These are phyloP conservation scores for Agapanthus africanus DNA, from an alignment of 106 monocot genomes.

Conservation along the genomic window DNA sequence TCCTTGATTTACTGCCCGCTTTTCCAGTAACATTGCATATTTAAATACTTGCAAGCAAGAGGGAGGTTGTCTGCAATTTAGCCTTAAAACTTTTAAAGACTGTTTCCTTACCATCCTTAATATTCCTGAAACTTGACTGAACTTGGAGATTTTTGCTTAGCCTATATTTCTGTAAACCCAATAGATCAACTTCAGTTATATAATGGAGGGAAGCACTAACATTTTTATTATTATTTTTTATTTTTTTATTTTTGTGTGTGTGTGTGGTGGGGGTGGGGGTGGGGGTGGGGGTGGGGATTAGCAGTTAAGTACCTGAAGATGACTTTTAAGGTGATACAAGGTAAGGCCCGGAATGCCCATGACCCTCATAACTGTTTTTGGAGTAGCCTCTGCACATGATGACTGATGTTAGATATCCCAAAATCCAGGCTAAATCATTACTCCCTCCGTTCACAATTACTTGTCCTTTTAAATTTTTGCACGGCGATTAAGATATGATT, in stretches of 20 bases:
- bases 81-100: not conserved
- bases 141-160: constrained; percentile 52
- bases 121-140: constrained; percentile 17
- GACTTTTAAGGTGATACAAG: constrained; percentile 67
- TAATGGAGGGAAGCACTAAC: not conserved
- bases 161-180: constrained; percentile 51
- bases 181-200: not conserved
- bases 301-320: constrained; percentile 42
- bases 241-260: no score
- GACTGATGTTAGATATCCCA: not conserved
- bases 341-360: constrained; percentile 71
- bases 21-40: no score
- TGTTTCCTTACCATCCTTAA: constrained; percentile 34
- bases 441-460: no score
- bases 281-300: no score
- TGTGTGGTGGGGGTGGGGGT: no score
- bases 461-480: no score
- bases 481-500: no score
- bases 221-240: no score
- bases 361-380: constrained; percentile 69
- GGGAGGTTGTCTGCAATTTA: not conserved
- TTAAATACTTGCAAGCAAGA: no score
- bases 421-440: not conserved
- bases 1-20: not conserved
- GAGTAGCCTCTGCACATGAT: constrained; percentile 48